phyloP scores from a whole-genome alignment of 192 early-diverging fungal species.

The Spizellomyces punctatus region DNA sequence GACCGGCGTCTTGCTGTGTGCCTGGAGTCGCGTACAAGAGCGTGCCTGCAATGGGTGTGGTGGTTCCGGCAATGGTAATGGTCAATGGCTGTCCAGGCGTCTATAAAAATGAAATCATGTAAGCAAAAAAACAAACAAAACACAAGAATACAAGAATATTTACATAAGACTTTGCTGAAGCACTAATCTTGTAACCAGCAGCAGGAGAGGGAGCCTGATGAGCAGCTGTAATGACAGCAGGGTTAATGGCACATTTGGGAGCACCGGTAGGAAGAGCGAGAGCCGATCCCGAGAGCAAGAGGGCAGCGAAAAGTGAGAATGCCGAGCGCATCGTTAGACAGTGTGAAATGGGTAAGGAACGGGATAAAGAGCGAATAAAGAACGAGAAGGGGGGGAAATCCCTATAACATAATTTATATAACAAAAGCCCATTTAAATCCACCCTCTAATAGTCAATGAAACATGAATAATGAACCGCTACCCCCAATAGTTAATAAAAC shows the following conservation, averaged over 20 bases:
- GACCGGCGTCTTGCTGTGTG: conserved; percentile 21
- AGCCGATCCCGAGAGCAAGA: conserved; percentile 20
- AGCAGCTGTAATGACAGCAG: conserved; percentile 22
- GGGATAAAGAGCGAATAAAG: too few species aligned
- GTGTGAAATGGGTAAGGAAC: too few species aligned
- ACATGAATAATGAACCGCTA: too few species aligned
- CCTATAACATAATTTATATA: too few species aligned
- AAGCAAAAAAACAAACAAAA: too few species aligned
- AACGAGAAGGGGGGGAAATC: too few species aligned
- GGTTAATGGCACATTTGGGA: conserved; percentile 44
- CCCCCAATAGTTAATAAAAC: too few species aligned
- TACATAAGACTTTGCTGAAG: conserved; percentile 6
- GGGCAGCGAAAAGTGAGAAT: not conserved
- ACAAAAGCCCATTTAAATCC: too few species aligned
- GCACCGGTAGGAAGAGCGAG: conserved; percentile 37
- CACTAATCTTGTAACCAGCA: conserved; percentile 23
- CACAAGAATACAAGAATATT: too few species aligned
- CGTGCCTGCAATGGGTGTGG: conserved; percentile 15
- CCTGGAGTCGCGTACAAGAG: conserved; percentile 39
- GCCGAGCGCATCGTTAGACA: not conserved
- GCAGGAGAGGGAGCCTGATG: conserved; percentile 10
- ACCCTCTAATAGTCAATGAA: too few species aligned
- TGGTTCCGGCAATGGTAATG: conserved; percentile 8
- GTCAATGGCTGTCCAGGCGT: conserved; percentile 18
- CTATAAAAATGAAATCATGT: too few species aligned